Conservation (phyloP, 768 basidiomycete genomes). For the Coprinopsis cinerea region DNA sequence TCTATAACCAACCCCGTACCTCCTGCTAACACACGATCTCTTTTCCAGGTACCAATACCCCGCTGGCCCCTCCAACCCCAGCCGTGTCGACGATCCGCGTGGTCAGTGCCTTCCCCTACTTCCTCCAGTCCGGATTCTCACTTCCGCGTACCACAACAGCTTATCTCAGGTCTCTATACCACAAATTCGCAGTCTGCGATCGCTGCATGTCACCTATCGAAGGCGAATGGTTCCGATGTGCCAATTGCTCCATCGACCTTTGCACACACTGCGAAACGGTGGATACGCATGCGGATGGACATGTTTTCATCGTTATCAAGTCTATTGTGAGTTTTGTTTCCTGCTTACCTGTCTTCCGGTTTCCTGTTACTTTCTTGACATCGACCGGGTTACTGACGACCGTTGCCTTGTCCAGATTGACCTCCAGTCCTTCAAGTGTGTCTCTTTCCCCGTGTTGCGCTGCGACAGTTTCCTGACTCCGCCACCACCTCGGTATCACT, state of each 20-base stretch:
- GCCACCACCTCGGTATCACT: constrained; percentile 12
- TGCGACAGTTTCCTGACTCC: too few relatives aligned
- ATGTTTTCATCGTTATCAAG: constrained; percentile 87
- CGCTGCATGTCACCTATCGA: constrained; percentile 74
- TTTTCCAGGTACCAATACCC: constrained; percentile 59
- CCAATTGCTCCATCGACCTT: constrained; percentile 82
- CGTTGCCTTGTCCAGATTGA: too few relatives aligned
- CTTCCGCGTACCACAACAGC: constrained; percentile 28
- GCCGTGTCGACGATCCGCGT: constrained; percentile 43
- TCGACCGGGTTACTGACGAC: too few relatives aligned
- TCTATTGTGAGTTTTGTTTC: constrained; percentile 46
- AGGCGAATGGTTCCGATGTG: constrained; percentile 92
- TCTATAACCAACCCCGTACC: constrained; percentile 1
- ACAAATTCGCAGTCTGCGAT: constrained; percentile 75
- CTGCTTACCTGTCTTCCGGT: not conserved
- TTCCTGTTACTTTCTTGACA: not conserved
- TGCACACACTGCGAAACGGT: constrained; percentile 77
- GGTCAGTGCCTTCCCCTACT: constrained; percentile 31
- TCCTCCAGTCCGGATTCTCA: not conserved
- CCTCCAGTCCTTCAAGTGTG: constrained; percentile 67
- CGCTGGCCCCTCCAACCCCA: constrained; percentile 46
- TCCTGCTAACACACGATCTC: too few relatives aligned
- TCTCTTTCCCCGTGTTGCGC: constrained; percentile 11
- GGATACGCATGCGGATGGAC: constrained; percentile 77
- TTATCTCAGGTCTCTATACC: constrained; percentile 56